Evolutionary conservation across 1,139 yeast species (phyloP), one percentile per base, ranked within the genome.

Genomic region (Pneumocystis oryctolagi): DNA sequence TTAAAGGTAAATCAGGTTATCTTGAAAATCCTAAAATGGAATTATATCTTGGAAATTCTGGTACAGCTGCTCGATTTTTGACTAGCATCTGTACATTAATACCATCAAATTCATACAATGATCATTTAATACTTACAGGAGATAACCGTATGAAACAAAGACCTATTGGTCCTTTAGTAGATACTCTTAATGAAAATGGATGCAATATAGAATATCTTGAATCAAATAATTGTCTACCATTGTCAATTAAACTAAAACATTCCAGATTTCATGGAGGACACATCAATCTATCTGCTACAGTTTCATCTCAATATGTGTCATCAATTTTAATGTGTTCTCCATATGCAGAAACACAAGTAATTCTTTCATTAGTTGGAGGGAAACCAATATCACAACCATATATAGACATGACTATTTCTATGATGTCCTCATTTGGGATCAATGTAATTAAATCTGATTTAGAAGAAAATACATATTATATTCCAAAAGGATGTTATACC

Each of bases 261-360:
- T 77, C 79, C 42, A 87, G 89, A 3, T 80, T 90, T 68, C 79
- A 80, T 68, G 99, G 99, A 70, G 98, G 98, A 30, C 79, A 87
- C 69, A 89, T 94, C 66, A 96, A 90, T 73, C 80, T 92, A 63
- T 92, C 94, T 56, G 99, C 99, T 28, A 90, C 97, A 5, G 86
- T 92, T 62, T 90, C 97, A 1, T 92, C 98, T 14, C 99, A 92
- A 74, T 92, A 94, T 71, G 99, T 92, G 60, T 90, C 97, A 0
- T 92, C 98, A 0, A 82, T 92, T 64, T 81, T 92, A 71, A 90
- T 92, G 96, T 87, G 96, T 75, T 97, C 99, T 58, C 99, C 99
- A 61, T 92, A 89, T 72, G 97, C 98, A 28, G 77, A 83, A 64
- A 80, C 82, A 66, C 95, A 96, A 5, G 95, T 90, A 28, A 89